These are phyloP conservation scores for Tetracladium setigerum DNA, from an alignment of 495 filamentous ascomycete species.

Conservation along the genomic window DNA sequence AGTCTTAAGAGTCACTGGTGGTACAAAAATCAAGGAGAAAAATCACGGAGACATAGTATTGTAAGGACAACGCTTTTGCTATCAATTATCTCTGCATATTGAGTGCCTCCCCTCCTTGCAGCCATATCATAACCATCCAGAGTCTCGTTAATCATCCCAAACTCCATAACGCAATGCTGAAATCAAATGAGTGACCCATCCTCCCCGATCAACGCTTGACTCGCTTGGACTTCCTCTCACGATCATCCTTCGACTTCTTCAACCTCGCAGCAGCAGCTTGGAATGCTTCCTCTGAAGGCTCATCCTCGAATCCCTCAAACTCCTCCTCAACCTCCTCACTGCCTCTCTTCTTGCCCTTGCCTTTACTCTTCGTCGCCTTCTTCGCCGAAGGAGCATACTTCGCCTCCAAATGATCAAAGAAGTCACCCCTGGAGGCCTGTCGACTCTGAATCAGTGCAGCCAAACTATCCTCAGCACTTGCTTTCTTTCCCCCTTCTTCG, in stretches of 20 bases:
- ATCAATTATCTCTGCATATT: too few relatives aligned
- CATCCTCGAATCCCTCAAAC: constrained; percentile 31
- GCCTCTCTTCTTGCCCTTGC: constrained; percentile 43
- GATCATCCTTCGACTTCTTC: constrained; percentile 26
- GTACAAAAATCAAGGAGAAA: too few relatives aligned
- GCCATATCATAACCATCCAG: constrained; percentile 4
- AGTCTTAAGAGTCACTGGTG: too few relatives aligned
- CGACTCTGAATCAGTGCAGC: constrained; percentile 51
- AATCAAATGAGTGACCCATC: too few relatives aligned
- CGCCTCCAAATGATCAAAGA: constrained; percentile 63
- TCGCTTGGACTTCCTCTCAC: constrained; percentile 24
- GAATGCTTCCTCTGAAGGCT: constrained; percentile 65
- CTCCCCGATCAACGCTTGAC: constrained; percentile 23
- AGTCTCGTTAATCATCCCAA: constrained; percentile 14
- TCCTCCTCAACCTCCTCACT: constrained; percentile 29
- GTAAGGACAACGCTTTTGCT: too few relatives aligned
- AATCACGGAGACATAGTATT: too few relatives aligned
- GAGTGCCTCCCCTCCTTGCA: constrained; percentile 1
- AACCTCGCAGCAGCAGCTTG: constrained; percentile 37
- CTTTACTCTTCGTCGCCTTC: constrained; percentile 30
- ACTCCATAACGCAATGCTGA: constrained; percentile 2
- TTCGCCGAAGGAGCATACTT: constrained; percentile 54
- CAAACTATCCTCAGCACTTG: constrained; percentile 41
- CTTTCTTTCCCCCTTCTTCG: constrained; percentile 31
- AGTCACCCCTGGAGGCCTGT: constrained; percentile 33